These are phyloP conservation scores for Eucommia ulmoides DNA, from an alignment of 257 asterid species.

Conservation along the genomic window DNA sequence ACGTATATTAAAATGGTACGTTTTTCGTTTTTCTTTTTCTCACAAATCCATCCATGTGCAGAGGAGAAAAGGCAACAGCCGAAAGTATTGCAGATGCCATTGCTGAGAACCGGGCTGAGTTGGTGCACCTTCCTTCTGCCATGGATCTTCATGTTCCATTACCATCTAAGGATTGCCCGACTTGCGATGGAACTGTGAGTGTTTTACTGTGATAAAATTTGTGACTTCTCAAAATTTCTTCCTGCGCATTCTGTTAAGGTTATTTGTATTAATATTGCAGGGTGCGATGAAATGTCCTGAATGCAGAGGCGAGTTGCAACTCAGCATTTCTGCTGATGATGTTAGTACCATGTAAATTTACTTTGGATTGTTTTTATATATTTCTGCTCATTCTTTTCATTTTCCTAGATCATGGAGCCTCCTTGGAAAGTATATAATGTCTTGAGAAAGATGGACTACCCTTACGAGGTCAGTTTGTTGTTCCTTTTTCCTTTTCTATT, in stretches of 20 bases:
- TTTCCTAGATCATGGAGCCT: conserved; percentile 90
- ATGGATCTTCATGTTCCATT: conserved; percentile 60
- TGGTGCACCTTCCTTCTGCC: conserved; percentile 83
- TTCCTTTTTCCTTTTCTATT: conserved; percentile 10
- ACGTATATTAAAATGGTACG: no score
- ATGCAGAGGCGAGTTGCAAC: conserved; percentile 68
- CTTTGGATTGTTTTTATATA: conserved; percentile 6
- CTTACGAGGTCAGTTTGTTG: conserved; percentile 69
- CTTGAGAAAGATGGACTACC: conserved; percentile 91
- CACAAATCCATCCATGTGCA: conserved; percentile 17
- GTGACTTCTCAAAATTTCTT: conserved; percentile 3
- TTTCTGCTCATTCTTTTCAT: conserved; percentile 7
- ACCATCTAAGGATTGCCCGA: conserved; percentile 86
- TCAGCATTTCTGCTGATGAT: conserved; percentile 90
- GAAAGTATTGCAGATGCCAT: conserved; percentile 84
- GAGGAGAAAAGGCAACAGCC: conserved; percentile 97
- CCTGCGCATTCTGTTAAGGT: no score
- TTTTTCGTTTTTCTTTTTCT: no score
- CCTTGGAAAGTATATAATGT: conserved; percentile 87
- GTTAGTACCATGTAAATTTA: conserved; percentile 37
- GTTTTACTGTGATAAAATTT: conserved; percentile 8
- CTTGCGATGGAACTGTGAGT: conserved; percentile 87
- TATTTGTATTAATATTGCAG: conserved; percentile 53
- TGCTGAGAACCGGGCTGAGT: conserved; percentile 82
- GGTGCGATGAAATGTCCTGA: conserved; percentile 98